Base-by-base conservation (phyloP, 352 stramenopile species). In the Phytophthora litchii region DNA sequence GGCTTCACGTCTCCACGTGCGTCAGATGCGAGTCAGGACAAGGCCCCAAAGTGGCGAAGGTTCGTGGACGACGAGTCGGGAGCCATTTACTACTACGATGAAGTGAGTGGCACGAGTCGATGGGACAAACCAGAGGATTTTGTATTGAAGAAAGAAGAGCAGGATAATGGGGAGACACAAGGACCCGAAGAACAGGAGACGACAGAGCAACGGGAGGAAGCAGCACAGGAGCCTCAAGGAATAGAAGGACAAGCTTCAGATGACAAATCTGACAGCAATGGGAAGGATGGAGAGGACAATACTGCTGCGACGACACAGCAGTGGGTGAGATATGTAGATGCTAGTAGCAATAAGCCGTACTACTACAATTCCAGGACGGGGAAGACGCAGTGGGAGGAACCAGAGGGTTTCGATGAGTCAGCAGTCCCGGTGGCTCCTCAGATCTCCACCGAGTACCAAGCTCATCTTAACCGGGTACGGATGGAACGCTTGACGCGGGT, bases 261-360 rank as follows among this genome's bases (percentile, higher is more conserved):
- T n/a, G 17, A 27, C 23, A 37, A 42, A 12, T 11, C 20, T 40
- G 29, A 50, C 0, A 36, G 20, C 8, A 29, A 14, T 8, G 37
- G 58, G 3, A 31, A 52, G 35, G 41, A 51, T 6, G 12, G 14
- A 29, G 29, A 56, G 4, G 42, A 54, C 14, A 19, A 17, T 0
- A 7, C 45, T 14, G 8, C 35, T 51, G 23, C 23, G 3, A 27
- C 23, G 23, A 46, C 44, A 35, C 3, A 53, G 10, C 63, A 77
- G 12, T 95, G 86, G 86, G 62, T 87, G 13, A 90, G 89, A 60
- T 82, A 89, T 47, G 34, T 94, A n/a, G 86, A 95, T 45, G 58
- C 52, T 38, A 35, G 72, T 4, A 87, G 66, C 25, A 80, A 79
- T 3, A 92, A 92, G 16, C 75, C 86, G 20, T 95, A 94, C 53